Conservation (phyloP, 2,329 filamentous ascomycete genomes). For the Claviceps fusiformis region DNA sequence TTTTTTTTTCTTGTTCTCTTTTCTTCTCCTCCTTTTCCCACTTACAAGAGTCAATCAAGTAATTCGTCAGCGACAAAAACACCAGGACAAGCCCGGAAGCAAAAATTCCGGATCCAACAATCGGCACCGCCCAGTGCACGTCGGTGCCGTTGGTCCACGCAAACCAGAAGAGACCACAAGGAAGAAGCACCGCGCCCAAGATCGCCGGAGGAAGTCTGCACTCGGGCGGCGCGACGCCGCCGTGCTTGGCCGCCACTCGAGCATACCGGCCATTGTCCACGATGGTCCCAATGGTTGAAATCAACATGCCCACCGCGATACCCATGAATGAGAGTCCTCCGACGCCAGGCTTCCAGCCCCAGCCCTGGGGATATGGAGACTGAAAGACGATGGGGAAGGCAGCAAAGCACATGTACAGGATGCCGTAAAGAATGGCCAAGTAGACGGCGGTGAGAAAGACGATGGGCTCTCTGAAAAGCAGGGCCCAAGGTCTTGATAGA, state of each 20-base stretch:
- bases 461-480: constrained; percentile 55
- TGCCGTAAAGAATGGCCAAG: constrained; percentile 45
- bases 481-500: constrained; percentile 48
- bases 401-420: constrained; percentile 40
- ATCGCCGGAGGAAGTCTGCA: constrained; percentile 46
- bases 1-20: too few species aligned
- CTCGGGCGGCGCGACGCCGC: constrained; percentile 49
- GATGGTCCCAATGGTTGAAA: constrained; percentile 39
- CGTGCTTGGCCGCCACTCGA: constrained; percentile 27
- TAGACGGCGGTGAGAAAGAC: constrained; percentile 50
- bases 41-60: constrained; percentile 49
- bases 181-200: constrained; percentile 43
- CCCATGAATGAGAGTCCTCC: constrained; percentile 51
- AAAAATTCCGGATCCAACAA: constrained; percentile 30
- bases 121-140: constrained; percentile 44
- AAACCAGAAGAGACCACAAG: constrained; percentile 51
- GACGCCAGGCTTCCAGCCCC: constrained; percentile 45
- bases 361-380: constrained; percentile 16
- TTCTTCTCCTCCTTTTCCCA: background rate
- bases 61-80: constrained; percentile 53
- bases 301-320: constrained; percentile 47
- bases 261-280: constrained; percentile 41
- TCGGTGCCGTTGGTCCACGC: constrained; percentile 46
- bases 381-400: constrained; percentile 52
- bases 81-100: constrained; percentile 47